phyloP scores from a whole-genome alignment of 441 rosid genomes.

The Brassica hybrid region DNA sequence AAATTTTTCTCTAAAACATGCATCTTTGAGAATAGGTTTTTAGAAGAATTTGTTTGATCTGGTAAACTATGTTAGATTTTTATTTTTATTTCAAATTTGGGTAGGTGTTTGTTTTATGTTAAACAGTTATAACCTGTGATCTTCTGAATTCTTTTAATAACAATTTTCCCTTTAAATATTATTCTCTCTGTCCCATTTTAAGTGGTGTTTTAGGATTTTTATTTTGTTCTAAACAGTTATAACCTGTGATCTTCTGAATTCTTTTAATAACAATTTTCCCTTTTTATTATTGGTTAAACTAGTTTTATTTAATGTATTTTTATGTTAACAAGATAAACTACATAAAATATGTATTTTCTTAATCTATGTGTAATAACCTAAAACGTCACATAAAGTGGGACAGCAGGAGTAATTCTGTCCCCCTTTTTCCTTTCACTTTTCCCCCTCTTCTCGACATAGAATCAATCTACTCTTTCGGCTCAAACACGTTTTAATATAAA shows the following conservation, averaged over 20 bases:
- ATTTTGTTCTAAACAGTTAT: not conserved
- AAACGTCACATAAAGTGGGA: too few species aligned
- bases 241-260: not conserved
- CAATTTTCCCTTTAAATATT: not conserved
- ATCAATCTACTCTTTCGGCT: slow-evolving; percentile 29
- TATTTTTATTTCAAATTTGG: not conserved
- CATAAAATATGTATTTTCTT: too few species aligned
- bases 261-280: not conserved
- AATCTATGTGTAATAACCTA: too few species aligned
- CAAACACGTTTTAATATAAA: slow-evolving; percentile 17
- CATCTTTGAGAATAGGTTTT: too few species aligned
- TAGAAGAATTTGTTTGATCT: not conserved
- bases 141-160: not conserved
- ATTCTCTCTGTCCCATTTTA: too few species aligned
- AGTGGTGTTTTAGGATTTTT: too few species aligned
- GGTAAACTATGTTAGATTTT: not conserved
- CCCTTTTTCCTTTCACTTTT: not conserved
- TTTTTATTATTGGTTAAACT: too few species aligned
- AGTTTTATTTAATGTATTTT: too few species aligned
- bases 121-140: not conserved
- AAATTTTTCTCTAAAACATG: too few species aligned
- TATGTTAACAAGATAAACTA: too few species aligned
- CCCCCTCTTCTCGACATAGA: not conserved
- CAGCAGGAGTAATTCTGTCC: not conserved
- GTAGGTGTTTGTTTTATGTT: not conserved